Conservation (phyloP, 192 early-diverging fungal genomes). For the Dissophora ornata region DNA sequence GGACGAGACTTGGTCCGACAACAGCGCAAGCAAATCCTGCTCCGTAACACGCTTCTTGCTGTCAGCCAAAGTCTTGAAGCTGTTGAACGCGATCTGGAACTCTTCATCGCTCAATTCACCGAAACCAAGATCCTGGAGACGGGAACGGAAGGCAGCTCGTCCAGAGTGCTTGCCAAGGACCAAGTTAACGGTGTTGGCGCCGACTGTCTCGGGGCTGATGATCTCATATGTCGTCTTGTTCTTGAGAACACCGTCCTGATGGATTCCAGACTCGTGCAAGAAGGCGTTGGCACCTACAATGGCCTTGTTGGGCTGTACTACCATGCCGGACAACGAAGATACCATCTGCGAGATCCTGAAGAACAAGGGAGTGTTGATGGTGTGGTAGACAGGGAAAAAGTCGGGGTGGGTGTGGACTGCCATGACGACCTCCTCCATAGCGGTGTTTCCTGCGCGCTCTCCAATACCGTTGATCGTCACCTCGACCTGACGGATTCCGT, state of each 20-base stretch:
- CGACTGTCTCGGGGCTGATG: conserved; percentile 92
- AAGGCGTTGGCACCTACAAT: conserved; percentile 98
- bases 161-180: conserved; percentile 98
- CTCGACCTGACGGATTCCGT: conserved; percentile 96
- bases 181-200: conserved; percentile 84
- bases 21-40: conserved; percentile 87
- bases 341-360: conserved; percentile 92
- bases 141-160: conserved; percentile 89
- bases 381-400: conserved; percentile 89
- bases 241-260: conserved; percentile 98
- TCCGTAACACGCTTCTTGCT: conserved; percentile 90
- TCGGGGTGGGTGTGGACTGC: conserved; percentile 92
- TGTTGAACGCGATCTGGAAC: conserved; percentile 85
- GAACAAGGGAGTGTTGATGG: conserved; percentile 89
- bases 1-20: conserved; percentile 76
- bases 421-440: conserved; percentile 97
- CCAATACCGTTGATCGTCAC: conserved; percentile 99
- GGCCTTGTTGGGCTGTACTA: conserved; percentile 98
- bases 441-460: conserved; percentile 97
- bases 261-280: conserved; percentile 97
- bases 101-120: conserved; percentile 65
- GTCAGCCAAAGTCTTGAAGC: conserved; percentile 95
- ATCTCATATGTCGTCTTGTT: conserved; percentile 97
- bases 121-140: conserved; percentile 83
- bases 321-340: conserved; percentile 89